Conservation (phyloP, 129 eudicot species). For the Flaveria brownii region DNA sequence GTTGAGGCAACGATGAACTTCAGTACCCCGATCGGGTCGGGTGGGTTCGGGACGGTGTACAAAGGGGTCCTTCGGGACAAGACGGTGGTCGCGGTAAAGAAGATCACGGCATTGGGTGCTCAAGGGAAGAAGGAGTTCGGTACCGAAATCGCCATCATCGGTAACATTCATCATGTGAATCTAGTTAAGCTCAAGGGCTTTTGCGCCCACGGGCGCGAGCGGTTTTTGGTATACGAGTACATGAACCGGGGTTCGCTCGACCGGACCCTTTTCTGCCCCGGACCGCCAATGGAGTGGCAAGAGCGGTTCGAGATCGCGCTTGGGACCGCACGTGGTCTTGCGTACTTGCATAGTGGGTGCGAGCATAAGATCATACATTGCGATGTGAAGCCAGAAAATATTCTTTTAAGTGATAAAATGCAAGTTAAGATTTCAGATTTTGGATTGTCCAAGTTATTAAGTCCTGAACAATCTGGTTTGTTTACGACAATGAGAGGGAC, state of each 20-base stretch:
- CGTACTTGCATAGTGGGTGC: constrained; percentile 83
- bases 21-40: constrained; percentile 65
- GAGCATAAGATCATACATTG: constrained; percentile 83
- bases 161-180: constrained; percentile 81
- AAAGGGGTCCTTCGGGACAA: constrained; percentile 66
- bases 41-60: constrained; percentile 88
- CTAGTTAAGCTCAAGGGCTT: constrained; percentile 78
- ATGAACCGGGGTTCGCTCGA: constrained; percentile 89
- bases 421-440: constrained; percentile 86
- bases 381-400: constrained; percentile 90
- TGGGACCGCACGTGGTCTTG: constrained; percentile 87
- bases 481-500: constrained; percentile 96
- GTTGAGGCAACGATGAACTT: constrained; percentile 63
- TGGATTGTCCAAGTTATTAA: constrained; percentile 75
- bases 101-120: constrained; percentile 57
- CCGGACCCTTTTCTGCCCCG: constrained; percentile 66
- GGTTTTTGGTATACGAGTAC: constrained; percentile 86
- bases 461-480: constrained; percentile 70
- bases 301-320: constrained; percentile 79
- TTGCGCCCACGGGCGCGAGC: constrained; percentile 65
- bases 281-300: constrained; percentile 82
- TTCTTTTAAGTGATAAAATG: constrained; percentile 57
- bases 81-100: constrained; percentile 77
- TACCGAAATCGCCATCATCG: constrained; percentile 76
- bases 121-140: constrained; percentile 82